Percentiles rank a stretch among this genome's conserved stretches.
Evolutionary conservation across 1,139 yeast genomes (phyloP).

Genomic region (Debaryomycetaceae sp.): DNA sequence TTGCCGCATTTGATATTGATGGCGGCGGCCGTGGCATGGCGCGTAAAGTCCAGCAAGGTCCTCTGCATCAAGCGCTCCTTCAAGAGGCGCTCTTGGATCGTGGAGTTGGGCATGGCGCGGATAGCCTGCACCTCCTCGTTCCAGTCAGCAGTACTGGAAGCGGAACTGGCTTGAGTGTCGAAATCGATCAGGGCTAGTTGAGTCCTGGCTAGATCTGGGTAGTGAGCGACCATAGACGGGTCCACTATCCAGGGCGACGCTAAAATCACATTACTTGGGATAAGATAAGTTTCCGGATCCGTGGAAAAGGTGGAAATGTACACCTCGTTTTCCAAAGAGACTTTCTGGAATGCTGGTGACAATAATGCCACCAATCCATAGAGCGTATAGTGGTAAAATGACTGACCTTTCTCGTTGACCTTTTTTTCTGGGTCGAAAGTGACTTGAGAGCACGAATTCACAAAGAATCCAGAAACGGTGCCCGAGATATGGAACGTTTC

Average conservation of each 20-base stretch:
- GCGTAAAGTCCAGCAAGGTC: constrained; percentile 68
- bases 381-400: constrained; percentile 35
- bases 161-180: constrained; percentile 49
- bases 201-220: constrained; percentile 53
- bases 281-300: constrained; percentile 42
- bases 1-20: constrained; percentile 66
- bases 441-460: constrained; percentile 55
- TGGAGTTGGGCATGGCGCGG: constrained; percentile 52
- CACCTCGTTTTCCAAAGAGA: constrained; percentile 29
- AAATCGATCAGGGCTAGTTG: constrained; percentile 45
- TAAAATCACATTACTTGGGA: constrained; percentile 51
- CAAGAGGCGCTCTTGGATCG: constrained; percentile 56
- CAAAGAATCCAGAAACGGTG: constrained; percentile 66
- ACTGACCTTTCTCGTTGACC: constrained; percentile 25
- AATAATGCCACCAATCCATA: constrained; percentile 40
- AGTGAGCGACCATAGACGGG: constrained; percentile 11
- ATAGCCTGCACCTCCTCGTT: constrained; percentile 83
- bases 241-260: constrained; percentile 70
- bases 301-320: constrained; percentile 36
- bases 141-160: constrained; percentile 54
- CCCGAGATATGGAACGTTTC: constrained; percentile 73
- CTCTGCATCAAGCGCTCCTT: constrained; percentile 70
- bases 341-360: constrained; percentile 40
- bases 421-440: constrained; percentile 60
- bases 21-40: constrained; percentile 72